Evolutionary conservation across 2,329 filamentous ascomycete genomes (phyloP).

Genomic region (Penicillium paneum): DNA sequence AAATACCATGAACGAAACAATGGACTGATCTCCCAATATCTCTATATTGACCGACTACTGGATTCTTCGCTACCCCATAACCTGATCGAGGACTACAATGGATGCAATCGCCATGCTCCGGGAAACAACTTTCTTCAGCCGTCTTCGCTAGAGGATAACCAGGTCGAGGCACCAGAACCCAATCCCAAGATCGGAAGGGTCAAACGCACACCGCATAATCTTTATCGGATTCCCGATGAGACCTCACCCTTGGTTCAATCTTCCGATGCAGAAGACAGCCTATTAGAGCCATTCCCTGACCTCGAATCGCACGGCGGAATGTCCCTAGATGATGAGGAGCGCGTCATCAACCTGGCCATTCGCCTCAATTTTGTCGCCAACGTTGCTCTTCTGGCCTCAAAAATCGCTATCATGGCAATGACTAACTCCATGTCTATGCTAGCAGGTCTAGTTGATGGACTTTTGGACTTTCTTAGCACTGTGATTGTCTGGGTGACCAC

Average conservation of each 20-base stretch:
- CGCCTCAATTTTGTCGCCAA: slow-evolving; percentile 83
- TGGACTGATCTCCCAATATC: slow-evolving; percentile 81
- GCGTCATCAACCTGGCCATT: slow-evolving; percentile 80
- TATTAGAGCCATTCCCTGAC: slow-evolving; percentile 38
- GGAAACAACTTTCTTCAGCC: slow-evolving; percentile 28
- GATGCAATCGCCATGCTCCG: background rate
- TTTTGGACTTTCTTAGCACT: slow-evolving; percentile 64
- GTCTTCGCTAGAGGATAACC: slow-evolving; percentile 43
- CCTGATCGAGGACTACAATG: slow-evolving; percentile 77
- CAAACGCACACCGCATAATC: slow-evolving; percentile 77
- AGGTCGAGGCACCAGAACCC: slow-evolving; percentile 52
- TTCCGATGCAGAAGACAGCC: slow-evolving; percentile 60
- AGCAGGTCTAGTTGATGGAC: slow-evolving; percentile 64
- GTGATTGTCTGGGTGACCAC: slow-evolving; percentile 62
- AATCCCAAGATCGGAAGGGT: slow-evolving; percentile 41
- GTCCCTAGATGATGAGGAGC: slow-evolving; percentile 65
- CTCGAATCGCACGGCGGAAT: slow-evolving; percentile 44
- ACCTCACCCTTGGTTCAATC: slow-evolving; percentile 25
- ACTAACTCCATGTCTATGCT: slow-evolving; percentile 67
- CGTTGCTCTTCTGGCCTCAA: slow-evolving; percentile 67
- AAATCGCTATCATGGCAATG: slow-evolving; percentile 71
- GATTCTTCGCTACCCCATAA: slow-evolving; percentile 91
- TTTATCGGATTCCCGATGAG: slow-evolving; percentile 65
- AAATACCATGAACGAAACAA: slow-evolving; percentile 89
- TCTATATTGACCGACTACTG: slow-evolving; percentile 86